phyloP scores from a whole-genome alignment of 768 basidiomycete species.

The Astraeus odoratus region DNA sequence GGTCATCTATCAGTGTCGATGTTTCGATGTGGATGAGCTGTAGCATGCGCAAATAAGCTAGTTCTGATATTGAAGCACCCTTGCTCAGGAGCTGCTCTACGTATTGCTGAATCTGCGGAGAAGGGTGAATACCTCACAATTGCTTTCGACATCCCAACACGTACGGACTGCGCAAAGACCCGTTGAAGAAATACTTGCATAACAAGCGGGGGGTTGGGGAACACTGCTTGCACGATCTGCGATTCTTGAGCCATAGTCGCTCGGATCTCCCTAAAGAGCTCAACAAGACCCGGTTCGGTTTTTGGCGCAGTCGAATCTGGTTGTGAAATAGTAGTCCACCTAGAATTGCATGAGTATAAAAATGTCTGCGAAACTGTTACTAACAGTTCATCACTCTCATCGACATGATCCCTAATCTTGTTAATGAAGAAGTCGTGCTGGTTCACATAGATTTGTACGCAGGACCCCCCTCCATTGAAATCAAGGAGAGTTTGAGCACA shows the following conservation, averaged over 20 bases:
- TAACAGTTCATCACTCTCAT: constrained; percentile 51
- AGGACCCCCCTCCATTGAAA: constrained; percentile 95
- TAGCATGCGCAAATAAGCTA: constrained; percentile 86
- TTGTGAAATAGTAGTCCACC: constrained; percentile 79
- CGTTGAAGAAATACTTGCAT: constrained; percentile 98
- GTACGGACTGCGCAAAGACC: constrained; percentile 94
- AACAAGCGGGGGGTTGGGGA: constrained; percentile 91
- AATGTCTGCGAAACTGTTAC: constrained; percentile 24
- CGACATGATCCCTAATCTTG: constrained; percentile 61
- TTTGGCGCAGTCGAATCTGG: constrained; percentile 74
- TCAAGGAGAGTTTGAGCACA: constrained; percentile 95
- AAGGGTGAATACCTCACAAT: constrained; percentile 5
- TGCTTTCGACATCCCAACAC: constrained; percentile 19
- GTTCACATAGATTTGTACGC: constrained; percentile 97
- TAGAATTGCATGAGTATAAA: constrained; percentile 24
- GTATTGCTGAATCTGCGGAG: constrained; percentile 85
- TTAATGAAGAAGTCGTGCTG: constrained; percentile 99
- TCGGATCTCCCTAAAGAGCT: constrained; percentile 82
- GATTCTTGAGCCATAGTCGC: constrained; percentile 91
- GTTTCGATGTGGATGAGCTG: constrained; percentile 82
- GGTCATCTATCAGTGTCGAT: constrained; percentile 76
- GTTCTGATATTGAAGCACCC: constrained; percentile 69
- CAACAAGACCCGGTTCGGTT: constrained; percentile 69
- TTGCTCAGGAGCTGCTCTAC: constrained; percentile 82
- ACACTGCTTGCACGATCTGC: constrained; percentile 97